Conservation (phyloP, 768 basidiomycete species). For the Daedaleopsis nitida region DNA sequence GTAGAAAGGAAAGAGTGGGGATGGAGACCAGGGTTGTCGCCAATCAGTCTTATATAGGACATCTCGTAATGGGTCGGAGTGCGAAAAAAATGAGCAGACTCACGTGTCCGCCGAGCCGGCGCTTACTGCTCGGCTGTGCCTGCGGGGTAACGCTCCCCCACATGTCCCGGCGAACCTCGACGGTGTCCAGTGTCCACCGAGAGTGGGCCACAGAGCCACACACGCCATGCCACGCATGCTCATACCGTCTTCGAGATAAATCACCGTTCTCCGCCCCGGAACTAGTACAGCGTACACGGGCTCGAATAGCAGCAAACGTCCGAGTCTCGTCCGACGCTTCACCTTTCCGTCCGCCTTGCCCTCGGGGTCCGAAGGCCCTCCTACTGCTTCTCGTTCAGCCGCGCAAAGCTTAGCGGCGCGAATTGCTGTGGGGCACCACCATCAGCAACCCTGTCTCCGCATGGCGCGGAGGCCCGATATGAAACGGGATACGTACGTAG, state of each 20-base stretch:
- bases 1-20: conserved; percentile 40
- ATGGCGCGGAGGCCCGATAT: conserved; percentile 25
- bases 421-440: conserved; percentile 42
- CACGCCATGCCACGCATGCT: background rate
- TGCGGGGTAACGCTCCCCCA: conserved; percentile 13
- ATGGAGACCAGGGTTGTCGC: conserved; percentile 30
- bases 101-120: conserved; percentile 25
- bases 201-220: background rate
- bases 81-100: conserved; percentile 26
- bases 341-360: background rate
- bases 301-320: conserved; percentile 4
- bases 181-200: background rate
- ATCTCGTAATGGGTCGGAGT: conserved; percentile 18
- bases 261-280: conserved; percentile 14
- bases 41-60: conserved; percentile 28
- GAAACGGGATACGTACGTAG: conserved; percentile 60
- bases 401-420: conserved; percentile 49
- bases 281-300: conserved; percentile 15
- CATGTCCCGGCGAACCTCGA: conserved; percentile 3
- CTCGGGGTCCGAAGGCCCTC: background rate
- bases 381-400: conserved; percentile 40
- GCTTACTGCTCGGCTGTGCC: conserved; percentile 13
- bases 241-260: background rate
- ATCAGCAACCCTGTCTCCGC: conserved; percentile 30
- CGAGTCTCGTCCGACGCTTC: conserved; percentile 18